These are phyloP conservation scores for Furcasterigmium furcatum DNA, from an alignment of 2,329 filamentous ascomycete genomes.

Conservation along the genomic window DNA sequence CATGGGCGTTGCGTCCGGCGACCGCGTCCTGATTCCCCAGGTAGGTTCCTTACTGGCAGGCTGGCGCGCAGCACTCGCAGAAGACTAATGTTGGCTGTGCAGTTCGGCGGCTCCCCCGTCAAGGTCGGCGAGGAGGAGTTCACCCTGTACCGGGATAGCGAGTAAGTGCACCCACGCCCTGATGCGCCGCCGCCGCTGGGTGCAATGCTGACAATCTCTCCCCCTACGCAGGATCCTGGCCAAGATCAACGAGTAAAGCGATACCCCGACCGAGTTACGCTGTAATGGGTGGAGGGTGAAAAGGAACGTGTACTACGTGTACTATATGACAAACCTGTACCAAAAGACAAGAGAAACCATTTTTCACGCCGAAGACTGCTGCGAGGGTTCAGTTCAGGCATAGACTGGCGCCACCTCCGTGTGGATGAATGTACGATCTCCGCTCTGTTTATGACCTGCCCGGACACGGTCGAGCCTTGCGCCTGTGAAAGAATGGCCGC, in stretches of 20 bases:
- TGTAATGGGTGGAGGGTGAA: background rate
- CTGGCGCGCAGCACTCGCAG: constrained; percentile 6
- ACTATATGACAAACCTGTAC: constrained; percentile 21
- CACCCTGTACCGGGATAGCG: constrained; percentile 93
- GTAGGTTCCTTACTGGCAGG: too few species aligned
- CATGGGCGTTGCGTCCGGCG: constrained; percentile 78
- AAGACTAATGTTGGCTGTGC: constrained; percentile 3
- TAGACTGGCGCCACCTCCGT: too few species aligned
- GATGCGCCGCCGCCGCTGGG: background rate
- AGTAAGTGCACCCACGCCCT: constrained; percentile 65
- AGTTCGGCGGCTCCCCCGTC: constrained; percentile 92
- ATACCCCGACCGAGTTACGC: constrained; percentile 4
- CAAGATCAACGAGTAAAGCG: constrained; percentile 89
- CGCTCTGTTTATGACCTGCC: too few species aligned
- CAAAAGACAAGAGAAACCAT: constrained; percentile 15
- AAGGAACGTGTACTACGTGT: constrained; percentile 10
- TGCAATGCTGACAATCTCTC: constrained; percentile 10
- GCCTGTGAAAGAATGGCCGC: too few species aligned
- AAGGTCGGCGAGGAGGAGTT: constrained; percentile 98
- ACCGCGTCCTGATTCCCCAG: constrained; percentile 94
- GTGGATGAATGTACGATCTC: too few species aligned
- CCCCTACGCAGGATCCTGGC: constrained; percentile 77
- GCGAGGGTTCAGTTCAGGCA: too few species aligned
- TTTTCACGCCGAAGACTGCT: too few species aligned
- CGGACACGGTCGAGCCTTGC: too few species aligned